A percentile compares a stretch with the other conserved stretches of the same genome.
Conservation (phyloP, 176 grass and related monocot species). For the Chloris gayana region DNA sequence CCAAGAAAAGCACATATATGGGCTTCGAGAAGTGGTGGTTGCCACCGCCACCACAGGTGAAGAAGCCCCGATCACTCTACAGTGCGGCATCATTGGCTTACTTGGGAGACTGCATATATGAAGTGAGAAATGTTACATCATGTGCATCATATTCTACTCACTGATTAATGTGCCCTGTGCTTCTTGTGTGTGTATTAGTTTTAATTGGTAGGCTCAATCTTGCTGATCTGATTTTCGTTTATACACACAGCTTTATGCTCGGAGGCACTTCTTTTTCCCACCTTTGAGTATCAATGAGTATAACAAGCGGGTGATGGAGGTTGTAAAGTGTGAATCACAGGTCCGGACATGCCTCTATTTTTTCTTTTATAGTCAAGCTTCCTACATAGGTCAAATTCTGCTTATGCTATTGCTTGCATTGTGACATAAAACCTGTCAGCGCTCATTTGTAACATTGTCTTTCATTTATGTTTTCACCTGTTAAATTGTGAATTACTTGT, state of each 20-base stretch:
- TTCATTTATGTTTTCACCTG: conserved; percentile 19
- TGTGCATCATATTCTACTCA: not conserved
- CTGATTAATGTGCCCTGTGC: not conserved
- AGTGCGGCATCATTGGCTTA: conserved; percentile 81
- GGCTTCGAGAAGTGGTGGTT: conserved; percentile 94
- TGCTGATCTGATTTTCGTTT: conserved; percentile 37
- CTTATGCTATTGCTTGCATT: not conserved
- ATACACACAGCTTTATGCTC: conserved; percentile 79
- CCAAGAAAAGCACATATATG: conserved; percentile 67
- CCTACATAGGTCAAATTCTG: not conserved
- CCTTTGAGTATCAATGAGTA: conserved; percentile 96
- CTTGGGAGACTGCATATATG: conserved; percentile 98
- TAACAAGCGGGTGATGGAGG: conserved; percentile 90
- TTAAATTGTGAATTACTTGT: conserved; percentile 22
- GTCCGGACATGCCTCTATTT: too few species aligned
- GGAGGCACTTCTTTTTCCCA: conserved; percentile 91
- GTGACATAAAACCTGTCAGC: not conserved
- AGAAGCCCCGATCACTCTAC: conserved; percentile 85
- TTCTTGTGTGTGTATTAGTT: not conserved
- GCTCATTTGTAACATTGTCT: not conserved
- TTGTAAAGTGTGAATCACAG: conserved; percentile 95
- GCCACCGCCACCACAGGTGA: conserved; percentile 69
- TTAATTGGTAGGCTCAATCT: conserved; percentile 17
- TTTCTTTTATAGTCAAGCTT: conserved; percentile 25
- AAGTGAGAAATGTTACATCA: conserved; percentile 45